Percentiles rank a stretch among this genome's conserved stretches.
Evolutionary conservation across 768 basidiomycete genomes (phyloP).

Genomic region (Hygrocybe coccinea): DNA sequence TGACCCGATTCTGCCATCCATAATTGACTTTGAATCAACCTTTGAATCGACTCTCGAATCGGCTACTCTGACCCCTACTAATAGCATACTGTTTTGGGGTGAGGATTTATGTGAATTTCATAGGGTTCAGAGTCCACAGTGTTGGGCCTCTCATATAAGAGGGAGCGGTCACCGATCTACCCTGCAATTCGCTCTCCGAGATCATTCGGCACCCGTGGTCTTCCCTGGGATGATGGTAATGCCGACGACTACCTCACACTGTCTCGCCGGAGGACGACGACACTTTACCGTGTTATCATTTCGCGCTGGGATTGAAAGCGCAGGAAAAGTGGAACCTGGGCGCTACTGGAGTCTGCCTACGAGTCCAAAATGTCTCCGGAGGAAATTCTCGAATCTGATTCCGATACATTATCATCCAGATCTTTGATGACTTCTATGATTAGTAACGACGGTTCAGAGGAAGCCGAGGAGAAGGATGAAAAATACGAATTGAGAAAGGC

Average conservation of each 20-base stretch:
- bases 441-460: conserved; percentile 14
- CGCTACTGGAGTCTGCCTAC: not conserved
- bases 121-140: too few relatives aligned
- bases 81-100: too few relatives aligned
- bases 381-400: too few relatives aligned
- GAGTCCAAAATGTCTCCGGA: not conserved
- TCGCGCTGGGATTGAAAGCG: conserved; percentile 1
- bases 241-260: not conserved
- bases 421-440: conserved; percentile 24
- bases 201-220: not conserved
- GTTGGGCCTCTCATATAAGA: too few relatives aligned
- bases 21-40: too few relatives aligned
- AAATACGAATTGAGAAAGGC: conserved; percentile 44
- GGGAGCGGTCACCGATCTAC: too few relatives aligned
- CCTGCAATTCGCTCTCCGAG: too few relatives aligned
- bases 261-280: not conserved
- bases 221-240: not conserved
- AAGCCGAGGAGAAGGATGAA: conserved; percentile 27
- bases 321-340: not conserved
- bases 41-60: too few relatives aligned
- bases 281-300: not conserved
- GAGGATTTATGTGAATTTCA: too few relatives aligned
- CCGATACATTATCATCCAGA: conserved; percentile 10
- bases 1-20: too few relatives aligned
- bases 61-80: too few relatives aligned